phyloP scores from a whole-genome alignment of 2,329 filamentous ascomycete species.

The Elsinoe fawcettii region DNA sequence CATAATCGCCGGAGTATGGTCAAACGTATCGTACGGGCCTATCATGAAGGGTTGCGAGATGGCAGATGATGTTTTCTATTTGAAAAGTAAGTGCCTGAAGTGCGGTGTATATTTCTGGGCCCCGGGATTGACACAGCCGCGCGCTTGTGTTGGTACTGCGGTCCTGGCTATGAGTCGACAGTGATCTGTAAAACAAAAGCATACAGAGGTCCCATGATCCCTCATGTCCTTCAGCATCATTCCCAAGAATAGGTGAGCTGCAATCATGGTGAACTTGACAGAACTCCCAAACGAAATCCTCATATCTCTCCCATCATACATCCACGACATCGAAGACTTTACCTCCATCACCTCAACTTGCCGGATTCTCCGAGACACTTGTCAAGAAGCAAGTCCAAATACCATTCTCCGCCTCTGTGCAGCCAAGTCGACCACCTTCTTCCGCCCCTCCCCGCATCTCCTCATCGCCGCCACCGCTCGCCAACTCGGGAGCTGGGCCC shows the following conservation, averaged over 20 bases:
- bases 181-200: no score
- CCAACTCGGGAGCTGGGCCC: conserved; percentile 30
- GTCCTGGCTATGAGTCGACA: background rate
- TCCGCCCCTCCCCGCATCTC: conserved; percentile 32
- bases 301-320: conserved; percentile 18
- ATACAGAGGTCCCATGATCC: no score
- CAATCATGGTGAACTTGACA: background rate
- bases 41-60: background rate
- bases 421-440: conserved; percentile 30
- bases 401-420: conserved; percentile 29
- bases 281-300: background rate
- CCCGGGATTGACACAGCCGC: background rate
- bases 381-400: conserved; percentile 21
- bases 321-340: conserved; percentile 31
- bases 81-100: background rate
- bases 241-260: no score
- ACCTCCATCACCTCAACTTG: conserved; percentile 20
- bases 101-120: background rate
- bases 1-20: background rate
- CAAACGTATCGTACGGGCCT: background rate
- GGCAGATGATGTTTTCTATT: background rate
- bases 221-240: no score
- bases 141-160: background rate
- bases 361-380: conserved; percentile 23
- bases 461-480: conserved; percentile 29